Evolutionary conservation across 352 stramenopile species (phyloP).

Genomic region (Aphanomyces stellatus): DNA sequence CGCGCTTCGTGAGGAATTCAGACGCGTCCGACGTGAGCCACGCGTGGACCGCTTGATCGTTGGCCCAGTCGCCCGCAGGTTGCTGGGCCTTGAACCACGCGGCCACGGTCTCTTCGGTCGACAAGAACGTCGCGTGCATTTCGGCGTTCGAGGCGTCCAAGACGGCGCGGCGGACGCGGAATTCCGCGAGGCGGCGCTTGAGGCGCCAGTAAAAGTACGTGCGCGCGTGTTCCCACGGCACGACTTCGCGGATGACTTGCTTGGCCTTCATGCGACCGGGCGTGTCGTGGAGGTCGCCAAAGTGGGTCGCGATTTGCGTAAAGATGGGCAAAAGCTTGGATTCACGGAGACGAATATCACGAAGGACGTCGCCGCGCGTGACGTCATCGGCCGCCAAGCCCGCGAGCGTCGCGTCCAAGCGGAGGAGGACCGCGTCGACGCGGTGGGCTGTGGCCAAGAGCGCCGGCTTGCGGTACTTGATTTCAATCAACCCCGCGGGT

Average conservation of each 20-base stretch:
- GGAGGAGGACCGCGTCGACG: slow-evolving; percentile 90
- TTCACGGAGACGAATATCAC: slow-evolving; percentile 91
- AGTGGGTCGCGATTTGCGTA: slow-evolving; percentile 97
- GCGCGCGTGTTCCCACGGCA: slow-evolving; percentile 93
- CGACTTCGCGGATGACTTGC: slow-evolving; percentile 94
- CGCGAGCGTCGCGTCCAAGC: slow-evolving; percentile 74
- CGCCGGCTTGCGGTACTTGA: slow-evolving; percentile 99
- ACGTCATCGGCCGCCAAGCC: slow-evolving; percentile 37
- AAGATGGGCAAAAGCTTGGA: slow-evolving; percentile 94
- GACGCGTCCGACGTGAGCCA: slow-evolving; percentile 75
- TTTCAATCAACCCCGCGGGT: slow-evolving; percentile 95
- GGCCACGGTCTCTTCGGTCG: slow-evolving; percentile 54
- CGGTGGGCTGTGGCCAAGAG: slow-evolving; percentile 95
- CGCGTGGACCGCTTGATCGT: slow-evolving; percentile 73
- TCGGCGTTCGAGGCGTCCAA: slow-evolving; percentile 26
- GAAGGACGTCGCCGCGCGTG: slow-evolving; percentile 53
- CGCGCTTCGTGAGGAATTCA: slow-evolving; percentile 58
- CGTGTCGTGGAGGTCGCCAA: slow-evolving; percentile 99
- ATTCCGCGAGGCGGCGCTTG: slow-evolving; percentile 95
- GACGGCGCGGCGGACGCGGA: slow-evolving; percentile 79
- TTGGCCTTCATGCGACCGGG: slow-evolving; percentile 99
- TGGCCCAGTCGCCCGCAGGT: slow-evolving; percentile 53
- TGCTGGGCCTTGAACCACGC: slow-evolving; percentile 80
- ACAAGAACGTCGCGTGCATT: slow-evolving; percentile 37
- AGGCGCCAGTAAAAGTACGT: slow-evolving; percentile 99